These are phyloP conservation scores for Aspergillus chevalieri DNA, from an alignment of 2,329 filamentous ascomycete species.

Conservation along the genomic window DNA sequence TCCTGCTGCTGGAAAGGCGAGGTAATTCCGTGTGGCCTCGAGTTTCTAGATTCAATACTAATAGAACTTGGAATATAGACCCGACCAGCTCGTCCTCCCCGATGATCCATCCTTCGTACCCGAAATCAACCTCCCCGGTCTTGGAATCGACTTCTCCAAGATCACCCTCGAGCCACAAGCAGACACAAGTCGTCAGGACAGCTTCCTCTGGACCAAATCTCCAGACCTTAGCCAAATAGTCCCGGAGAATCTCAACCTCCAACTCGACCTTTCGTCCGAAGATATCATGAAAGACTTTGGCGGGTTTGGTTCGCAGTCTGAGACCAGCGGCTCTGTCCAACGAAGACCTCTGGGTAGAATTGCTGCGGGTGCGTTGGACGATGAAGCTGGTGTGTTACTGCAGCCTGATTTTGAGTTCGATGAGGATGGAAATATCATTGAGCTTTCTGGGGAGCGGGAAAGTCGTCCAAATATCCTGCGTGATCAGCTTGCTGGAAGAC, in stretches of 20 bases:
- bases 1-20: slow-evolving; percentile 62
- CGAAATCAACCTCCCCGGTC: slow-evolving; percentile 55
- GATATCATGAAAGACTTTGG: slow-evolving; percentile 34
- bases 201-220: slow-evolving; percentile 28
- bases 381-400: slow-evolving; percentile 42
- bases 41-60: neutral
- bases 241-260: slow-evolving; percentile 22
- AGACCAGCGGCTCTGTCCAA: slow-evolving; percentile 33
- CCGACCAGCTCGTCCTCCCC: slow-evolving; percentile 66
- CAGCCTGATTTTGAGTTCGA: slow-evolving; percentile 58
- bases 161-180: slow-evolving; percentile 35
- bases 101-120: slow-evolving; percentile 80
- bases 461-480: slow-evolving; percentile 3
- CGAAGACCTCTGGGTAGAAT: slow-evolving; percentile 26
- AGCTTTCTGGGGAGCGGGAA: slow-evolving; percentile 27
- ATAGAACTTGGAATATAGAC: slow-evolving; percentile 44
- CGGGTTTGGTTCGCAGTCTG: slow-evolving; percentile 37
- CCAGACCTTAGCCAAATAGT: slow-evolving; percentile 23
- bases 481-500: slow-evolving; percentile 9
- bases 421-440: slow-evolving; percentile 54
- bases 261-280: slow-evolving; percentile 46
- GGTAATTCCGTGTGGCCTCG: slow-evolving; percentile 46
- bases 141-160: slow-evolving; percentile 49
- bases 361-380: slow-evolving; percentile 23
- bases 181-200: slow-evolving; percentile 25